Evolutionary conservation across 768 basidiomycete genomes (phyloP), one percentile per base, ranked within the genome.

Genomic region (Boletus reticulatus): DNA sequence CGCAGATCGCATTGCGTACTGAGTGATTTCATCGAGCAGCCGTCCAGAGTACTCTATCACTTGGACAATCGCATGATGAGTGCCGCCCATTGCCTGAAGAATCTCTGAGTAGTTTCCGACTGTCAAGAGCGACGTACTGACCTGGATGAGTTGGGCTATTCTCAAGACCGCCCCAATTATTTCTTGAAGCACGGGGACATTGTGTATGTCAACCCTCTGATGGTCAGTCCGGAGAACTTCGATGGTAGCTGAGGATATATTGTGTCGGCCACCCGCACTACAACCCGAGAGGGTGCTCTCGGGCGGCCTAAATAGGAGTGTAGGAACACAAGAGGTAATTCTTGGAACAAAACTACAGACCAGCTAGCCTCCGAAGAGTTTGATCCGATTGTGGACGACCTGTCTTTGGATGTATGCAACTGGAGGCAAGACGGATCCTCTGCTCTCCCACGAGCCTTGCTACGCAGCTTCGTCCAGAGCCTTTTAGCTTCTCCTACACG

Each of bases 31-130:
- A 0, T 64, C 42, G 9, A 63, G 55, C 13, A 63, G 14, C 50
- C 52, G 57, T 11, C 55, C 62, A 24, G 62, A 57, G 17, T 34
- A 22, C 36, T 64, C 58, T 7, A 63, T 20, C 17, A 64, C 52
- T 29, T 57, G 52, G 17, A 16, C 20, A 14, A 58, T 61, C n/a
- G 43, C 38, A 36, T 63, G 62, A 32, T 63, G 62, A 6, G 43
- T 34, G 4, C 62, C 62, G 0, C 44, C 51, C 48, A 61, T 56
- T 19, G 31, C 53, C 62, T 61, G 39, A 8, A 3, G 48, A 52
- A 13, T 2, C 0, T n/a, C 1, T 61, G 52, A 34, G 19, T 3
- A 6, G 1, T 14, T 12, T 20, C n/a, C 0, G 16, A 42, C 11
- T 4, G 1, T 22, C 4, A n/a, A 34, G 6, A 11, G 10, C 24